Evolutionary conservation across 2,329 filamentous ascomycete species (phyloP), one percentile per base, ranked within the genome.

Genomic region (Helotiales sp.): DNA sequence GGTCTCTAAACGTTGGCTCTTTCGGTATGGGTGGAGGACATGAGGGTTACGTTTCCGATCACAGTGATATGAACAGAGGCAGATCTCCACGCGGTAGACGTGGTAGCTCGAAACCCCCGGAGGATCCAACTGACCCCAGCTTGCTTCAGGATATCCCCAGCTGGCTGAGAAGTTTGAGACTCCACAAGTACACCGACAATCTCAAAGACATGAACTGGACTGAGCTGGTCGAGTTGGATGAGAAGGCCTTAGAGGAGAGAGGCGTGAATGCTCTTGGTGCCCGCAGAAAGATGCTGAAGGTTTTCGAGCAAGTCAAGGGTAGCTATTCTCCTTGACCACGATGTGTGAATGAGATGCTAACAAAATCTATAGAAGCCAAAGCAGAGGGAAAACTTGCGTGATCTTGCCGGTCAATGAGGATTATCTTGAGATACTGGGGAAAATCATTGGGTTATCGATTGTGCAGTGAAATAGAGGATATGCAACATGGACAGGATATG

Each of bases 151-250:
- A 99, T 77, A 97, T 99, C 73, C 95, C 96, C 63, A 91, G 90
- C 79, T 99, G 96, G 96, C 87, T 99, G 75, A 89, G 96, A 78
- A 97, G 93, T 79, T 86, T 98, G 77, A 89, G 96, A 68, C 85
- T 99, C 75, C 96, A 99, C 85, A 99, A 99, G 84, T 99, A 99
- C 81, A 99, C 96, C 10, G 96, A 99, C 74, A 96, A 98, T 74
- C 82, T 99, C 71, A 99, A 98, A 82, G 95, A 98, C 77, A 88
- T 98, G 84, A 93, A 96, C 76, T 99, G 96, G 96, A 92, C 91
- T 30, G 96, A 99, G 63, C 82, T 99, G 74, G 84, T 99, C 68
- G 92, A 96, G 79, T 83, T 99, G 73, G 93, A 97, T 75, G 96
- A 99, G 74, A 94, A 94, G 77, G 94, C 93, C 58, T 84, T 99